Base-by-base conservation (phyloP, 176 grass and related monocot species). In the Eremochloa ophiuroides region DNA sequence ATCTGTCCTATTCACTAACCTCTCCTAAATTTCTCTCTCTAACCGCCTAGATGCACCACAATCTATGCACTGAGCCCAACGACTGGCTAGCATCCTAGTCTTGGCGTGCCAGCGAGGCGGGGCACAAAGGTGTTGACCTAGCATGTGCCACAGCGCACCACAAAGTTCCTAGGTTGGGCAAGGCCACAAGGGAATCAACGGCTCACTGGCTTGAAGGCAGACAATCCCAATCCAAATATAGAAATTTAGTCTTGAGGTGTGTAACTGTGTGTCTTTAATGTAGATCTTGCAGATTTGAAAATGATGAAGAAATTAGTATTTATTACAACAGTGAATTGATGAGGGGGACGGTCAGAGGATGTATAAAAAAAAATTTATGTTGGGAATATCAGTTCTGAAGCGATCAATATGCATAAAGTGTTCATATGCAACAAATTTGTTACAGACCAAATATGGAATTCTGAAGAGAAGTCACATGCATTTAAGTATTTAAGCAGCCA, bases 341-440 rank as follows among this genome's bases (percentile, higher is more conserved):
- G 48, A 53, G 48, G 20, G 48, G 48, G 48, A 22, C 22, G 48
- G 48, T 53, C 14, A 16, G 43, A 5, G 43, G 43, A 46, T 46
- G 4, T 46, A 46, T 16, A 46, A 46, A 46, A 46, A 50, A 3
- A 55, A 7, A n/a, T 55, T 55, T n/a, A n/a, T 55, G 20, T 1
- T 55, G 51, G 51, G 51, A 55, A 55, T 55, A 1, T n/a, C 51
- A n/a, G 10, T 55, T 46, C 10, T 56, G 1, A 66, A 17, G 8
- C 2, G 62, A 41, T 58, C 14, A 64, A 46, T 71, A 88, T 17
- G 13, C 18, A n/a, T 62, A 71, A 1, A 23, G 7, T 35, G 50
- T 53, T 56, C 69, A n/a, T 15, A 10, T 62, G 29, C n/a, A 76
- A 76, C 35, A 22, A 80, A 81, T 29, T 89, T 71, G 34, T 66